Base-by-base conservation (phyloP, 2,329 filamentous ascomycete genomes). In the Diplodia scrobiculata region DNA sequence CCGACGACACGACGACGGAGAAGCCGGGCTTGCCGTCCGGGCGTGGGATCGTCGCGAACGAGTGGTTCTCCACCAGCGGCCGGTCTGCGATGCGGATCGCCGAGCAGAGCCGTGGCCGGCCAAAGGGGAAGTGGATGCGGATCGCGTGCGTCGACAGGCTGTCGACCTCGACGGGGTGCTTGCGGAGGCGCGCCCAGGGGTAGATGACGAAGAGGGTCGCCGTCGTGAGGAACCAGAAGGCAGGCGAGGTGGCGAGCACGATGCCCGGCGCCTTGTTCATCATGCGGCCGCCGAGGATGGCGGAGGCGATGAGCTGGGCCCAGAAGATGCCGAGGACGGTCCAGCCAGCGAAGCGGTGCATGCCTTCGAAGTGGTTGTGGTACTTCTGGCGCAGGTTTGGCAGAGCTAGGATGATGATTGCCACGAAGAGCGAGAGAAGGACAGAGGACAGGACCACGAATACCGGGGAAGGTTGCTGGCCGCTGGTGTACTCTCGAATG, bases 141-240 rank as follows among this genome's bases (percentile, higher is more conserved):
- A 91, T 80, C 47, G 90, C 91, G 77, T 93, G 91, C 21, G 83
- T 75, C 0, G 91, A 94, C 21, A 95, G 85, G 1, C 83, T 79
- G 72, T 91, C 87, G 11, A 88, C 81, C 25, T 83, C 79, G 68
- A 94, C 88, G 10, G 80, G 78, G 66, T 91, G 86, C 70, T 85
- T 87, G 65, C 90, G 86, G 32, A 95, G 84, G 67, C 86, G 84
- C 2, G 89, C 74, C 91, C 91, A 96, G 1, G 91, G 90, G 64
- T 89, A 87, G 54, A 89, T 80, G 69, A 93, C 83, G 69, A 88
- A 84, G 47, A 83, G 72, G 0, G 90, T 91, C 47, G 87, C 87
- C 51, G 86, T 73, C 29, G 85, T 70, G n/a, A 95, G 80, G 71
- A 90, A 84, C 88, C 90, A 95, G 76, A 94, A 84, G 1, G 80